These are phyloP conservation scores for Aspergillus sclerotialis DNA, from an alignment of 2,329 filamentous ascomycete genomes.

Conservation along the genomic window DNA sequence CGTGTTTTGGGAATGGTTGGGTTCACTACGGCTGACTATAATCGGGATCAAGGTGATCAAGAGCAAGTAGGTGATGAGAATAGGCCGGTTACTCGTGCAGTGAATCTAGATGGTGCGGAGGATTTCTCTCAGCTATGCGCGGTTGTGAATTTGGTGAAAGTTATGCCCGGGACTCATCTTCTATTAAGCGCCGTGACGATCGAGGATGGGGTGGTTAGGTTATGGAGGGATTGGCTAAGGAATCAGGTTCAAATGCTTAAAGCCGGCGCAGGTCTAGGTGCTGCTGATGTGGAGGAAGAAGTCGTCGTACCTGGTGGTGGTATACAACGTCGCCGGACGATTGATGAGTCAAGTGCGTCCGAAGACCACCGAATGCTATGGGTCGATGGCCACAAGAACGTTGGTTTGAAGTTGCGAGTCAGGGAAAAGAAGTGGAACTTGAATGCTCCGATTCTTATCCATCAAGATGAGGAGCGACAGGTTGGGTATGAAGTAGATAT, in stretches of 20 bases:
- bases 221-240: slow-evolving; percentile 67
- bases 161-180: slow-evolving; percentile 53
- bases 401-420: slow-evolving; percentile 64
- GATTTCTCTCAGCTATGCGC: slow-evolving; percentile 69
- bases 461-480: slow-evolving; percentile 56
- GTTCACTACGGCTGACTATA: slow-evolving; percentile 5
- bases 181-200: slow-evolving; percentile 61
- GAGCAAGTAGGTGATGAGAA: slow-evolving; percentile 1
- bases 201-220: slow-evolving; percentile 59
- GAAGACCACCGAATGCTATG: slow-evolving; percentile 52
- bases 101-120: slow-evolving; percentile 63
- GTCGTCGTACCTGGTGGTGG: not conserved
- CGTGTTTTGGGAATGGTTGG: not conserved
- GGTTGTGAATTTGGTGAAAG: slow-evolving; percentile 60
- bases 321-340: slow-evolving; percentile 10
- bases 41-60: slow-evolving; percentile 2
- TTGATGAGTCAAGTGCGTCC: not conserved
- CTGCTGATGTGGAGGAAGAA: not conserved
- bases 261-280: slow-evolving; percentile 1
- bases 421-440: slow-evolving; percentile 43
- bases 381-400: slow-evolving; percentile 56
- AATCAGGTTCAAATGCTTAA: slow-evolving; percentile 24
- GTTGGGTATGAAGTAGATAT: slow-evolving; percentile 66
- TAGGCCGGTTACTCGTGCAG: slow-evolving; percentile 48
- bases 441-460: slow-evolving; percentile 49